Percentiles rank a stretch among this genome's conserved stretches.
Evolutionary conservation across 2,329 filamentous ascomycete genomes (phyloP).

Genomic region (Colletotrichum simmondsii): DNA sequence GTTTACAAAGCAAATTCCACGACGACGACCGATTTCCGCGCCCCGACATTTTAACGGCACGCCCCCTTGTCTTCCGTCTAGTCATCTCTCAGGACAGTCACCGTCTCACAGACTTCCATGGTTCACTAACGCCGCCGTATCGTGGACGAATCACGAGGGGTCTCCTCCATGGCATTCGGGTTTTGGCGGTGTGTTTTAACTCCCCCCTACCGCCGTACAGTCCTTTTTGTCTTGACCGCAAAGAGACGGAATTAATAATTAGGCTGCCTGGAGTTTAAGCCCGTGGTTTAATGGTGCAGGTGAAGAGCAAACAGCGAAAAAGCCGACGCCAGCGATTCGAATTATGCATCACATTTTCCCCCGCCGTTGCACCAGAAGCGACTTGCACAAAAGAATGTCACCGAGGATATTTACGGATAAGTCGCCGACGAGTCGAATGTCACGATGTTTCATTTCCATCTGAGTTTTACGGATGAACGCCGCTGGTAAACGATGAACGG

Average conservation of each 20-base stretch:
- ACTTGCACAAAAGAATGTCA: neutral
- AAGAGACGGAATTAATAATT: constrained; percentile 18
- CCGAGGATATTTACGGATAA: neutral
- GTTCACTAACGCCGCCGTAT: constrained; percentile 6
- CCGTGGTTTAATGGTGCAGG: neutral
- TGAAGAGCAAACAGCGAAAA: constrained; percentile 5
- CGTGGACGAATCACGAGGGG: constrained; percentile 25
- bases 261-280: constrained; percentile 23
- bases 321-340: constrained; percentile 11
- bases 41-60: constrained; percentile 23
- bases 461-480: no score
- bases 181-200: constrained; percentile 34
- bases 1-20: neutral
- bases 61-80: neutral
- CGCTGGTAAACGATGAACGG: neutral
- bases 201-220: neutral
- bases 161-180: constrained; percentile 7
- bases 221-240: neutral
- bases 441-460: neutral
- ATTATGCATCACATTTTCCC: neutral
- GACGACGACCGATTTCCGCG: neutral
- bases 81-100: neutral
- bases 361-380: constrained; percentile 7
- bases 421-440: neutral
- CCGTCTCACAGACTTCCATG: neutral